A percentile compares a stretch with the other conserved stretches of the same genome.
phyloP scores from a whole-genome alignment of 2,329 filamentous ascomycete species.

The Claviceps cyperi region DNA sequence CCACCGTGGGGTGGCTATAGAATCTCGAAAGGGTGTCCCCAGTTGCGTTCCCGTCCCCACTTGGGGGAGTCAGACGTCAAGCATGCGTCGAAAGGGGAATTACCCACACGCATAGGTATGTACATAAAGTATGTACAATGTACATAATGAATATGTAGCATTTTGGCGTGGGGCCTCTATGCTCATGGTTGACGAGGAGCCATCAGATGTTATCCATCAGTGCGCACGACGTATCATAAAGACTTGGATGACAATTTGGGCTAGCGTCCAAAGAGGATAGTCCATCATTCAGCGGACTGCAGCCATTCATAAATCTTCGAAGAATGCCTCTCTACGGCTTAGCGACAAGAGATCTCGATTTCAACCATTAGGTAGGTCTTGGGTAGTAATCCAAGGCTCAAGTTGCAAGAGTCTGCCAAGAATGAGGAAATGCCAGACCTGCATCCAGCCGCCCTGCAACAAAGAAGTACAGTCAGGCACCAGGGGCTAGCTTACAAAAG shows the following conservation, averaged over 20 bases:
- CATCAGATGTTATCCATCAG: not conserved
- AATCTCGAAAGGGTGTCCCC: not conserved
- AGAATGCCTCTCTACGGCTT: not conserved
- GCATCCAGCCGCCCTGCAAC: conserved; percentile 2
- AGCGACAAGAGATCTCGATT: not conserved
- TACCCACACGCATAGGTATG: not conserved
- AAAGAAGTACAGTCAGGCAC: not conserved
- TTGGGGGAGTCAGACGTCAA: not conserved
- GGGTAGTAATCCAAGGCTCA: not conserved
- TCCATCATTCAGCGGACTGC: too few species aligned
- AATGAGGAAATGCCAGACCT: conserved; percentile 1
- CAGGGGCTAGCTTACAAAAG: not conserved
- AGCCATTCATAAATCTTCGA: not conserved
- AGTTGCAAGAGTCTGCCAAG: not conserved
- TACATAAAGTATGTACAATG: too few species aligned
- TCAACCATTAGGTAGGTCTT: not conserved
- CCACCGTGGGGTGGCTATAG: conserved; percentile 4
- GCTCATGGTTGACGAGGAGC: not conserved
- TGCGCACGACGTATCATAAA: not conserved
- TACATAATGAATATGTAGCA: not conserved
- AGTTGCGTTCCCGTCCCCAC: not conserved
- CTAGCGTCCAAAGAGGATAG: not conserved
- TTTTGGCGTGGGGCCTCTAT: conserved; percentile 2
- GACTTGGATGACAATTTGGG: not conserved
- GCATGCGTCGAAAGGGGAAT: not conserved